Evolutionary conservation across 495 filamentous ascomycete species (phyloP).

Genomic region (Penicillium canescens): DNA sequence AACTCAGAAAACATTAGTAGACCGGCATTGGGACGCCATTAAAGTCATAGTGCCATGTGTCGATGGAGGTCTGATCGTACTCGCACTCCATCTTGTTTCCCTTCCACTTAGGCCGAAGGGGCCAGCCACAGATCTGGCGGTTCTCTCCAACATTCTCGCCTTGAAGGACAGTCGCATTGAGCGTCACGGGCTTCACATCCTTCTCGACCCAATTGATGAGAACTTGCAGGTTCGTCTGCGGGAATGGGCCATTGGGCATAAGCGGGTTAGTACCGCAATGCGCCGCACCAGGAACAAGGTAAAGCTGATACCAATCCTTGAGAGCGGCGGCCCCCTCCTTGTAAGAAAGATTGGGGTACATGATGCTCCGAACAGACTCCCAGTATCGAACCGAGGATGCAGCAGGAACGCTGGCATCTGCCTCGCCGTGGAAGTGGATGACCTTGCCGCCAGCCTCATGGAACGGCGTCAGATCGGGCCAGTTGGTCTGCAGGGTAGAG

Average conservation of each 20-base stretch:
- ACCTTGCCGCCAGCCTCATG: conserved; percentile 48
- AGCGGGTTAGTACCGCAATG: conserved; percentile 41
- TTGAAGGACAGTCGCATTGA: conserved; percentile 34
- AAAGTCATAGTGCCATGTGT: conserved; percentile 39
- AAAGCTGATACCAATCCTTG: conserved; percentile 49
- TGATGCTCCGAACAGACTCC: conserved; percentile 46
- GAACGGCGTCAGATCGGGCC: conserved; percentile 46
- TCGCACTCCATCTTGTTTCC: conserved; percentile 36
- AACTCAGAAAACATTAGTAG: conserved; percentile 15
- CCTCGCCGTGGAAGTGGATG: conserved; percentile 49
- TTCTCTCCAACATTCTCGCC: conserved; percentile 36
- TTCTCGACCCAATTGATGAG: conserved; percentile 52
- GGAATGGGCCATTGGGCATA: conserved; percentile 41
- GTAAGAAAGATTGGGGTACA: conserved; percentile 40
- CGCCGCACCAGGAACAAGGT: conserved; percentile 45
- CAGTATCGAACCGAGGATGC: conserved; percentile 46
- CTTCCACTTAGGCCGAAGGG: conserved; percentile 45
- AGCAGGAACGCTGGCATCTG: conserved; percentile 43
- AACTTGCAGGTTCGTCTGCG: conserved; percentile 36
- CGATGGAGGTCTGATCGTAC: conserved; percentile 40
- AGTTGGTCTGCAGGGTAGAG: conserved; percentile 28
- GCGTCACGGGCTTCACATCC: conserved; percentile 31
- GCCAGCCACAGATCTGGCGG: conserved; percentile 45
- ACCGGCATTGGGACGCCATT: conserved; percentile 25
- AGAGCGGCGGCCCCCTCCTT: conserved; percentile 34